Evolutionary conservation across 2,329 filamentous ascomycete species (phyloP).

Genomic region (Acrocalymma vagum): DNA sequence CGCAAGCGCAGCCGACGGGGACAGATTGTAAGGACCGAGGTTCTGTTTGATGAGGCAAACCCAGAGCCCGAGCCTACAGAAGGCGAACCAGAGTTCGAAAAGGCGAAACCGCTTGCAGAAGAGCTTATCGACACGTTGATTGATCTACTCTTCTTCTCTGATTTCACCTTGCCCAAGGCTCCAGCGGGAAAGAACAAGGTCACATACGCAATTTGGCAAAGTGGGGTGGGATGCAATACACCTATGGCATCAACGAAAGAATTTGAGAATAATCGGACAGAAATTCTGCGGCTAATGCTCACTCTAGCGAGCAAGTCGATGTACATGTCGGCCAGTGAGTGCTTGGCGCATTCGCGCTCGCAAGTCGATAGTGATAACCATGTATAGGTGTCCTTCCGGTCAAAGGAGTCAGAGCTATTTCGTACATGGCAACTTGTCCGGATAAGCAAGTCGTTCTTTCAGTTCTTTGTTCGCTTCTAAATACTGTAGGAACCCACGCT

Average conservation of each 20-base stretch:
- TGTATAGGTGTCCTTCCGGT: conserved; percentile 73
- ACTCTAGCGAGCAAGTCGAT: conserved; percentile 90
- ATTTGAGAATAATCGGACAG: conserved; percentile 89
- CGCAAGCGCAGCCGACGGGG: conserved; percentile 64
- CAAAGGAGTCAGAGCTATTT: conserved; percentile 82
- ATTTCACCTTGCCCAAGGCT: conserved; percentile 82
- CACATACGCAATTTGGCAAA: conserved; percentile 96
- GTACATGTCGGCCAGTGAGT: conserved; percentile 81
- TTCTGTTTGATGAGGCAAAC: conserved; percentile 82
- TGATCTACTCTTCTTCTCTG: conserved; percentile 90
- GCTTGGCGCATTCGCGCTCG: not conserved
- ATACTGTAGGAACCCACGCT: conserved; percentile 73
- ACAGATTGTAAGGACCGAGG: conserved; percentile 66
- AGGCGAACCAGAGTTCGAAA: conserved; percentile 73
- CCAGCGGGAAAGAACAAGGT: conserved; percentile 79
- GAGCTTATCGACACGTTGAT: conserved; percentile 90
- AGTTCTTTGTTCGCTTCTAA: conserved; percentile 88
- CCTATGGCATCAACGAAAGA: conserved; percentile 89
- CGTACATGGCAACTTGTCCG: conserved; percentile 85
- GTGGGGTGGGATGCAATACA: conserved; percentile 93
- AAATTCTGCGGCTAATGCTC: conserved; percentile 85
- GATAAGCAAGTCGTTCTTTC: conserved; percentile 94
- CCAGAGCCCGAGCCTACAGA: conserved; percentile 57
- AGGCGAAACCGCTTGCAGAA: conserved; percentile 87
- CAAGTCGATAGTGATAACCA: conserved; percentile 10